A percentile compares a stretch with the other conserved stretches of the same genome.
phyloP scores from a whole-genome alignment of 805 yeast species.

The Clavispora santaluciae region DNA sequence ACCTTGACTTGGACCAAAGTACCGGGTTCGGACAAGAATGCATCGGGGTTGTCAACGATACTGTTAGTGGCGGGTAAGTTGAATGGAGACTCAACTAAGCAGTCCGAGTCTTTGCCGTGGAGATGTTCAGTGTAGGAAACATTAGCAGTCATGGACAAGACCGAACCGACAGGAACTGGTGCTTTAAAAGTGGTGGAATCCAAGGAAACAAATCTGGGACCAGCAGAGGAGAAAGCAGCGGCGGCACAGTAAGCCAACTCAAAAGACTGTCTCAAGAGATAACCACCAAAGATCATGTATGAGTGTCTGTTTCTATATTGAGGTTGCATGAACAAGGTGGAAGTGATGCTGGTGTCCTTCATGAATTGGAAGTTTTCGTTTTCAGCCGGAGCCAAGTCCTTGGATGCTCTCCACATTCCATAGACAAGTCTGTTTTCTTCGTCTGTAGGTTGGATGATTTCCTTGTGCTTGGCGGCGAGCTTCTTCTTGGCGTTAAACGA shows the following conservation, averaged over 20 bases:
- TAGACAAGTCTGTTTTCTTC: slow-evolving; percentile 74
- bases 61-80: slow-evolving; percentile 56
- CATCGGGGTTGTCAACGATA: slow-evolving; percentile 46
- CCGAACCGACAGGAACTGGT: slow-evolving; percentile 95
- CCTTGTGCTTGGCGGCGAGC: slow-evolving; percentile 61
- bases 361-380: slow-evolving; percentile 49
- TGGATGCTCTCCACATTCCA: slow-evolving; percentile 56
- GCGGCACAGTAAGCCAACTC: slow-evolving; percentile 92
- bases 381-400: slow-evolving; percentile 6
- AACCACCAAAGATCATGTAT: slow-evolving; percentile 94
- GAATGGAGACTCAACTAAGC: slow-evolving; percentile 31
- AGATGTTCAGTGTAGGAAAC: slow-evolving; percentile 85
- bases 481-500: slow-evolving; percentile 85
- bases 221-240: slow-evolving; percentile 79
- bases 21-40: slow-evolving; percentile 71
- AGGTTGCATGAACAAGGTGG: slow-evolving; percentile 91
- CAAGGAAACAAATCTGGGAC: slow-evolving; percentile 83
- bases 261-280: slow-evolving; percentile 84
- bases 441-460: slow-evolving; percentile 57
- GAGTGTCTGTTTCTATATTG: slow-evolving; percentile 94
- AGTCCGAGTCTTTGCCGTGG: slow-evolving; percentile 27
- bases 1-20: slow-evolving; percentile 87
- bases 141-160: slow-evolving; percentile 73
- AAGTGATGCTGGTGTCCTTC: slow-evolving; percentile 65
- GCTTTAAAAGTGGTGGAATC: slow-evolving; percentile 89